Evolutionary conservation across 2,329 filamentous ascomycete genomes (phyloP).

Genomic region (Microdochium bolleyi): DNA sequence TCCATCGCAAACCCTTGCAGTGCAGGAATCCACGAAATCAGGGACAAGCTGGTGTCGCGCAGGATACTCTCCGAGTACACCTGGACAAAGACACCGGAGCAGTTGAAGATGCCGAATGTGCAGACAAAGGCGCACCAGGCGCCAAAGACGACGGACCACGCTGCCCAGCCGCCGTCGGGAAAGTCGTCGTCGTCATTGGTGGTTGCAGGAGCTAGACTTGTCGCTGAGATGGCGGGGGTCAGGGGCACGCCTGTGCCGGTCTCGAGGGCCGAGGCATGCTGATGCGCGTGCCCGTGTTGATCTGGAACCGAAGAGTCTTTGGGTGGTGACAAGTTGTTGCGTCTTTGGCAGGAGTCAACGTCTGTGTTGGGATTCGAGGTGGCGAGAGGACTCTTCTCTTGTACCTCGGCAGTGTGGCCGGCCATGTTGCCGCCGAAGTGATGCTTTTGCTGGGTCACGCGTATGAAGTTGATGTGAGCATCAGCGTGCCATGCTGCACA

Average conservation of each 20-base stretch:
- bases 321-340: no score
- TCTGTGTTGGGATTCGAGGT: no score
- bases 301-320: no score
- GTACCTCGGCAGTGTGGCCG: no score
- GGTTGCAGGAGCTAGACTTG: neutral
- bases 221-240: neutral
- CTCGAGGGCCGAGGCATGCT: no score
- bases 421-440: no score
- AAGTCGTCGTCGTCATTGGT: constrained; percentile 28
- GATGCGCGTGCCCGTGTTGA: no score
- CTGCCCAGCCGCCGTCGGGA: constrained; percentile 49
- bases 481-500: no score
- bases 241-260: neutral
- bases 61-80: constrained; percentile 44
- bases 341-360: no score
- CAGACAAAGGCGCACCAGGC: constrained; percentile 30
- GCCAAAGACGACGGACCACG: constrained; percentile 48
- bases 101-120: constrained; percentile 30
- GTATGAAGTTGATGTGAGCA: no score
- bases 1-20: constrained; percentile 36
- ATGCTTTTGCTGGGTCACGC: no score
- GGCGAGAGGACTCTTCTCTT: no score
- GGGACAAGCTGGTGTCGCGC: constrained; percentile 35
- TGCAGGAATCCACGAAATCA: constrained; percentile 49
- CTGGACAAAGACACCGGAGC: constrained; percentile 44